These are phyloP conservation scores for Pythium myriotylum DNA, from an alignment of 352 stramenopile genomes.

Conservation along the genomic window DNA sequence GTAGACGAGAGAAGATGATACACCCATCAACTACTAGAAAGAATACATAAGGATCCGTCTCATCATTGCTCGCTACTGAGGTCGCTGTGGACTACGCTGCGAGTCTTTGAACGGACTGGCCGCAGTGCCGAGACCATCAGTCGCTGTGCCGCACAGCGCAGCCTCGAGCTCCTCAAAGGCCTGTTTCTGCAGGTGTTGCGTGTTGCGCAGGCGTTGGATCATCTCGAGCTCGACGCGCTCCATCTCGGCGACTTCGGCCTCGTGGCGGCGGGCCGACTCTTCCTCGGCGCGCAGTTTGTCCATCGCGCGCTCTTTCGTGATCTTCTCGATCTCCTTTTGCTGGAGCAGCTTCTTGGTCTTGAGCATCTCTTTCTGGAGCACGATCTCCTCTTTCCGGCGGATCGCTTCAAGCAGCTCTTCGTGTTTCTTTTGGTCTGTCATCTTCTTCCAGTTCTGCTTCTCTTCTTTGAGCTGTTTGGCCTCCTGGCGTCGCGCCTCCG, in stretches of 20 bases:
- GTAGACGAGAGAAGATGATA: background rate
- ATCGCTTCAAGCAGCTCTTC: conserved; percentile 69
- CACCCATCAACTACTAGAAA: no score
- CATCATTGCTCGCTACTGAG: background rate
- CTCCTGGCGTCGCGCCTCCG: conserved; percentile 60
- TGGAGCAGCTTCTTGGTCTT: conserved; percentile 68
- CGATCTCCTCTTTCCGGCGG: conserved; percentile 70
- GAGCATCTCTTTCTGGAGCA: conserved; percentile 66
- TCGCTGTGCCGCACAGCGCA: conserved; percentile 48
- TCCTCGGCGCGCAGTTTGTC: conserved; percentile 73
- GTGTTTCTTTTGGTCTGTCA: conserved; percentile 64
- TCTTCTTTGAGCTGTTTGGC: conserved; percentile 82
- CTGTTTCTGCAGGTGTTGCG: conserved; percentile 84
- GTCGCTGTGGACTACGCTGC: conserved; percentile 24
- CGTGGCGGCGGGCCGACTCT: conserved; percentile 55
- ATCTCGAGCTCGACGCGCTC: conserved; percentile 80
- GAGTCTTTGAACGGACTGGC: conserved; percentile 34
- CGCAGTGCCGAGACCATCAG: conserved; percentile 18
- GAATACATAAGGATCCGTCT: no score
- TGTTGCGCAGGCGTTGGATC: conserved; percentile 82
- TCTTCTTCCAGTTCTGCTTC: conserved; percentile 78
- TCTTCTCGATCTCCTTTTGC: conserved; percentile 74
- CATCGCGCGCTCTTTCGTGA: conserved; percentile 57
- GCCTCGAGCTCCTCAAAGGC: conserved; percentile 85
- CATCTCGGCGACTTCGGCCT: conserved; percentile 81